These are phyloP conservation scores for Pinus albicaulis DNA, from an alignment of 75 land plant genomes.

Conservation along the genomic window DNA sequence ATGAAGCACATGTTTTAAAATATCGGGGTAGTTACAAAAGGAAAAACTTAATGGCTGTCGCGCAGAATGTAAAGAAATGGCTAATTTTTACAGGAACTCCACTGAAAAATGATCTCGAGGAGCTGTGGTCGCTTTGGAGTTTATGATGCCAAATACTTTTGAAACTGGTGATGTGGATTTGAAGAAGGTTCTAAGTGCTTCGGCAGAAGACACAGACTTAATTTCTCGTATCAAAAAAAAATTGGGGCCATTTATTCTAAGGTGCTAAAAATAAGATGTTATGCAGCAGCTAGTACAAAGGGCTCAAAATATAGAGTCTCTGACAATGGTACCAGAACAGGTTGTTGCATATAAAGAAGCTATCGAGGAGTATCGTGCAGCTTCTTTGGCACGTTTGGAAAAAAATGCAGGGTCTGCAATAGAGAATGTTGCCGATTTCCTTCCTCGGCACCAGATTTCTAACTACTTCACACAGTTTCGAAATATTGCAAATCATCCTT, in stretches of 20 bases:
- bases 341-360: constrained; percentile 82
- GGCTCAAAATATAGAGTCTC: no score
- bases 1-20: constrained; percentile 99
- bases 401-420: constrained; percentile 24
- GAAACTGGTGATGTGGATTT: constrained; percentile 83
- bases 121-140: constrained; percentile 97
- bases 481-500: constrained; percentile 98
- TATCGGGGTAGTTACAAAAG: constrained; percentile 82
- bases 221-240: constrained; percentile 8
- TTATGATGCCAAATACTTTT: constrained; percentile 96
- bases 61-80: constrained; percentile 84
- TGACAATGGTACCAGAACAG: constrained; percentile 22
- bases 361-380: constrained; percentile 80
- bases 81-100: constrained; percentile 98
- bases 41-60: constrained; percentile 83
- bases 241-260: no score
- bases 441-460: constrained; percentile 89
- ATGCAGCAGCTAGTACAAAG: no score
- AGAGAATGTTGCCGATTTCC: constrained; percentile 26
- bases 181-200: constrained; percentile 61
- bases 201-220: constrained; percentile 70
- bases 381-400: constrained; percentile 51
- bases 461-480: constrained; percentile 92
- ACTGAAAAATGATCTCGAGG: constrained; percentile 95
- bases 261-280: no score